Base-by-base conservation (phyloP, 116 monocot genomes). In the Cymodocea nodosa region DNA sequence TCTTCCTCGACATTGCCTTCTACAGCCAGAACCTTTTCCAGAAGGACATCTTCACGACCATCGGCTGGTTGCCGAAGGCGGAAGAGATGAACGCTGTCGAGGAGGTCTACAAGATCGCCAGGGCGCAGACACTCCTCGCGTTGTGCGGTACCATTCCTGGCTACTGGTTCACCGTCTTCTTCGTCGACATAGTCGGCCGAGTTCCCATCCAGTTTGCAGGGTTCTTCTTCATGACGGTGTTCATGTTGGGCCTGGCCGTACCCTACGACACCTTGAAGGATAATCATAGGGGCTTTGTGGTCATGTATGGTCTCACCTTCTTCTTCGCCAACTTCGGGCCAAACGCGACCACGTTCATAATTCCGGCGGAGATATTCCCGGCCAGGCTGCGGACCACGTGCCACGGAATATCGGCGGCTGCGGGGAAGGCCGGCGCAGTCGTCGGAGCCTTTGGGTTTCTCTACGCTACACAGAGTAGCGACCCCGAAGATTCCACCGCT, bases 391-490 rank as follows among this genome's bases (percentile, higher is more conserved):
- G 73, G 23, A 63, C 71, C 0, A 63, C 71, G 14, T 72, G 71
- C 63, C 71, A 72, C 44, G 71, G 71, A 5, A 83, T 84, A 25
- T 88, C 84, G 2, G 76, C 84, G 0, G 88, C 88, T 0, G 63
- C 79, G 1, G 88, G 88, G 51, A 88, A 88, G 82, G 74, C 76
- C 3, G 88, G 88, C 3, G 84, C 84, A 5, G 84, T 88, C 39
- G 50, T 88, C 7, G 88, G 88, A 0, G 67, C 87, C 15, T 87
- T 87, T 51, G 87, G 87, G 68, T 87, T 87, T 60, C 23, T 83
- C 49, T 87, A 87, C 53, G 81, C 83, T 4, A 75, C 83, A 15
- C 83, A 87, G 78, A 63, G 35, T 30, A 15, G 49, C 44, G 69
- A 75, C 30, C 30, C 1, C 44, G 5, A 44, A 11, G 5, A 11